These are phyloP conservation scores for Cucumis melo DNA, from an alignment of 306 rosid genomes.

Conservation along the genomic window DNA sequence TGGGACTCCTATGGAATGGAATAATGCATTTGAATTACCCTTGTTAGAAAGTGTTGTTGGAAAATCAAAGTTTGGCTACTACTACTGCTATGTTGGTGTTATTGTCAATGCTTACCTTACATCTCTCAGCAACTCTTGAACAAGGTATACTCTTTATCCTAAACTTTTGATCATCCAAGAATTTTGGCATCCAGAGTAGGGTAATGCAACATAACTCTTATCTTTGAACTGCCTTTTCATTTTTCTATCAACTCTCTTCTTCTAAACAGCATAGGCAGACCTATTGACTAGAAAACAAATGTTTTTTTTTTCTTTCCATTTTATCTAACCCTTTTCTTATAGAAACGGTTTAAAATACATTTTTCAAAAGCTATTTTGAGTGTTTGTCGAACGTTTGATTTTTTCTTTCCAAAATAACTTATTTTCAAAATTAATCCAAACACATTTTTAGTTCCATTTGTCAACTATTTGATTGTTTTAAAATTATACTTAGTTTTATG, in stretches of 20 bases:
- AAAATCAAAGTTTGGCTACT: constrained; percentile 22
- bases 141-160: background rate
- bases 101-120: background rate
- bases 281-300: too few relatives aligned
- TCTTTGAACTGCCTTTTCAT: background rate
- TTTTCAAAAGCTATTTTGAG: too few relatives aligned
- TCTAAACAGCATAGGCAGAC: too few relatives aligned
- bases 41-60: constrained; percentile 15
- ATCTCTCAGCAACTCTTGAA: background rate
- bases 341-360: too few relatives aligned
- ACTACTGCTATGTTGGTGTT: constrained; percentile 18
- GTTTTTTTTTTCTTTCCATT: too few relatives aligned
- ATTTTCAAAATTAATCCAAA: too few relatives aligned
- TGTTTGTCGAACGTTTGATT: too few relatives aligned
- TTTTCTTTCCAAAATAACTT: too few relatives aligned
- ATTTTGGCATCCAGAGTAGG: background rate
- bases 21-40: constrained; percentile 36
- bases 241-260: background rate
- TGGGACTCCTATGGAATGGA: constrained; percentile 37
- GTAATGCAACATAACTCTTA: background rate
- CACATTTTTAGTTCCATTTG: too few relatives aligned
- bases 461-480: too few relatives aligned
- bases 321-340: too few relatives aligned
- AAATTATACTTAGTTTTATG: too few relatives aligned
- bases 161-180: background rate